Base-by-base conservation (phyloP, 106 monocot genomes). In the Alisma plantagoaquatica region DNA sequence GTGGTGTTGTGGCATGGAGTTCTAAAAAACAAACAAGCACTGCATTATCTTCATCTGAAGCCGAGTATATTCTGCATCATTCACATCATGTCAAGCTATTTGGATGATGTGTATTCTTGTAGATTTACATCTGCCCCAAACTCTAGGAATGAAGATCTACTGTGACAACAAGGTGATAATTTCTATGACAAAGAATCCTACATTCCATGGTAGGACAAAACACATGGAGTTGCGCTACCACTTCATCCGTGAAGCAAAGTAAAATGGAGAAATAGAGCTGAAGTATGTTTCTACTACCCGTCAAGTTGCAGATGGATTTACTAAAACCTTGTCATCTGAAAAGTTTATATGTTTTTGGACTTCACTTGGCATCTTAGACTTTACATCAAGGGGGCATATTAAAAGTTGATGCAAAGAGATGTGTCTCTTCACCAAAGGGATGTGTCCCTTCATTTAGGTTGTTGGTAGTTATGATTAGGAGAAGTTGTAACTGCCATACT, bases 241-340 rank as follows among this genome's bases (percentile, higher is more conserved):
- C 16, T 46, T 46, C 16, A 46, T 46, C 19, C 45, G n/a, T 3
- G n/a, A 46, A n/a, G 45, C n/a, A n/a, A 17, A 10, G 14, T 10
- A 10, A 18, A 18, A 46, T n/a, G 45, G 45, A 8, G 6, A n/a
- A 18, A 46, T 46, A 10, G 19, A 10, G 16, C 14, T 46, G 45
- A 46, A 46, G 19, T 46, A 46, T 46, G 14, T 10, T 46, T 46
- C 45, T n/a, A 46, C 45, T 3, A 46, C 14, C 19, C n/a, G 19
- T 9, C 45, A 46, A 46, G 45, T 46, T 46, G 45, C 45, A 9
- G 45, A 46, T 46, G 45, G 45, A 6, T 46, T 46, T 46, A 46
- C 10, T 3, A 46, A 46, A 3, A 18, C 16, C 4, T 3, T 10
- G 6, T n/a, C 10, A 10, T 9, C 14, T 46, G n/a, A 18, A 46